Evolutionary conservation across 306 rosid genomes (phyloP), one percentile per base, ranked within the genome.

Genomic region (Carpinus fangiana): DNA sequence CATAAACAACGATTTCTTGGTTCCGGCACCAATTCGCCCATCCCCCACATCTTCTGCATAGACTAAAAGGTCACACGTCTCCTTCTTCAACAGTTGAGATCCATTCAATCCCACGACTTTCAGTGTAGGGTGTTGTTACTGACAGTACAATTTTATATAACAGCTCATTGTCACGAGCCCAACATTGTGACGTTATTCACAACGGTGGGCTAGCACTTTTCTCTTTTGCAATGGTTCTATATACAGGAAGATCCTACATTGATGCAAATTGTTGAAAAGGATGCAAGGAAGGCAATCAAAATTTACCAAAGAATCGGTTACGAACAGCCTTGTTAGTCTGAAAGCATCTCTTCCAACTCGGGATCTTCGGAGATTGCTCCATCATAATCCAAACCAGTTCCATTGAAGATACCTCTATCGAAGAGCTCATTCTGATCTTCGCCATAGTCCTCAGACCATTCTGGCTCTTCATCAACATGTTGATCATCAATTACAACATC

Each of bases 321-420:
- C 51, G 68, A 76, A 79, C 64, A 41, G 81, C 81, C 76, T 36
- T 70, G 79, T 86, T 86, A 96, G 83, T 96, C 99, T 18, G 99
- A 93, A 12, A 96, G 85, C 82, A 93, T 70, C 90, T 93, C 99
- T 79, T 96, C 99, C 82, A 93, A 81, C 80, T 93, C 99, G 38
- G 93, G 89, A 53, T 93, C 94, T 68, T 93, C 98, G 8, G 90
- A 80, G 89, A 83, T 84, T 74, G 84, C 57, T 46, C 78, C 64
- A 21, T 96, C 99, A 81, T 91, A 88, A 76, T 95, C 99, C 18
- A 75, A 78, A 57, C 67, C 78, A 60, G 90, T 87, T 83, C 80
- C 88, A 46, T 92, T 85, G 77, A 83, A 80, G 34, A 62, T 76
- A 79, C 82, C 94, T 59, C 70, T 86, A 70, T 90, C 98, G 52